Evolutionary conservation across 495 filamentous ascomycete genomes (phyloP), one percentile per base, ranked within the genome.

Genomic region (Immersiella caudata): DNA sequence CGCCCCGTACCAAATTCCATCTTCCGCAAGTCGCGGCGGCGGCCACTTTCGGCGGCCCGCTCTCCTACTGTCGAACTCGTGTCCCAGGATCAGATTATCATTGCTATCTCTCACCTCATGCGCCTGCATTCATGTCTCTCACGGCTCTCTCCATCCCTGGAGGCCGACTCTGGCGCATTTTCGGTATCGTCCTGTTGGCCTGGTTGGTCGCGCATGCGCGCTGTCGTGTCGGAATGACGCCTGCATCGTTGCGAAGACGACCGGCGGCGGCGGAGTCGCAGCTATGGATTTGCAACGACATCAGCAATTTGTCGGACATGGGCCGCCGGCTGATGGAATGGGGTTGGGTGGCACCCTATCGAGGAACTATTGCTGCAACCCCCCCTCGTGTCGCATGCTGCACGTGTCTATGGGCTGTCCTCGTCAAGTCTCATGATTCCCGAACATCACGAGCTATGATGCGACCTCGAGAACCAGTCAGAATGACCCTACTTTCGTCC

Each of bases 341-440:
- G 56, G 26, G 20, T 14, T 25, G 16, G 14, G 49, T n/a, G 21
- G 2, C 27, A 26, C 18, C 49, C 60, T 21, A 54, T 61, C 33
- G 59, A 61, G 36, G 24, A 63, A 40, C 61, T 63, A 63, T 51
- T n/a, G 33, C 61, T 63, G 61, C 61, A 63, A 11, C 21, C 18
- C 27, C 49, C 5, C 49, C 49, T 18, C 33, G 21, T 18, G 8
- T 14, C 4, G 6, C 49, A 24, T 51, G 61, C 61, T 51, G 61
- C 20, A 36, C 25, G 61, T 22, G 12, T 51, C 40, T 18, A 54
- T 51, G 20, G 8, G n/a, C 9, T 25, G 18, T 24, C 27, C 29
- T 21, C 21, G 6, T 55, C 52, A 6, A 24, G 16, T 59, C 27
- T 33, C 56, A 6, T 59, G 56, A 33, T 27, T 59, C 18, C n/a